Base-by-base conservation (phyloP, 2,329 filamentous ascomycete species). In the Dendrostoma leiphaemia region DNA sequence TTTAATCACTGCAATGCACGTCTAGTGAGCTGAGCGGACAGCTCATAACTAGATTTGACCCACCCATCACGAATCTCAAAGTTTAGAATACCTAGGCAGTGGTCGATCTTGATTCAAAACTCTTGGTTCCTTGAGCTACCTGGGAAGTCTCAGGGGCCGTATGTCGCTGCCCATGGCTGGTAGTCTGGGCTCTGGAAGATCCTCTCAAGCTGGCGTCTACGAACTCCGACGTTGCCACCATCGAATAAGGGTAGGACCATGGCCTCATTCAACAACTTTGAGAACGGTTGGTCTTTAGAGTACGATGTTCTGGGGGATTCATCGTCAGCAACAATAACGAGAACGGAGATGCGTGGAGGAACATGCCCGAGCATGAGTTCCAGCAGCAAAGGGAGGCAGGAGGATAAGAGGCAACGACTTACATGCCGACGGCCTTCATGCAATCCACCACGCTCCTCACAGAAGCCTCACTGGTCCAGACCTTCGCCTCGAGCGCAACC, bases 221-320 rank as follows among this genome's bases (percentile, higher is more conserved):
- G 66, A 6, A 82, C 73, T 0, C 79, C 79, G 10, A 82, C 70
- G 62, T 82, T 82, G 0, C 79, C 79, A 0, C 78, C 77, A 55
- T 82, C 79, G 52, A 82, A 81, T 23, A 75, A 72, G 3, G 77
- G 76, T 48, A 80, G 55, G 4, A 70, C 73, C 57, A 76, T 68
- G 0, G 74, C 77, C 56, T 72, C 72, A 32, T 74, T 74, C 24
- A 79, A 61, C 12, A 79, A 59, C 23, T 70, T 67, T 2, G 69
- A 62, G 58, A 80, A 80, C 2, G 71, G 72, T 54, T 71, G 67
- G 26, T 70, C 66, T 5, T 63, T 63, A 21, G 70, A 67, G 56
- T 79, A 80, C 0, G 75, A 67, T 5, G 63, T 67, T 31, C 71
- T 73, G 15, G 19, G 1, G n/a, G 1, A 1, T 2, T 9, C 6